Evolutionary conservation across 2,329 filamentous ascomycete species (phyloP).

Genomic region (Scedosporium boydii): DNA sequence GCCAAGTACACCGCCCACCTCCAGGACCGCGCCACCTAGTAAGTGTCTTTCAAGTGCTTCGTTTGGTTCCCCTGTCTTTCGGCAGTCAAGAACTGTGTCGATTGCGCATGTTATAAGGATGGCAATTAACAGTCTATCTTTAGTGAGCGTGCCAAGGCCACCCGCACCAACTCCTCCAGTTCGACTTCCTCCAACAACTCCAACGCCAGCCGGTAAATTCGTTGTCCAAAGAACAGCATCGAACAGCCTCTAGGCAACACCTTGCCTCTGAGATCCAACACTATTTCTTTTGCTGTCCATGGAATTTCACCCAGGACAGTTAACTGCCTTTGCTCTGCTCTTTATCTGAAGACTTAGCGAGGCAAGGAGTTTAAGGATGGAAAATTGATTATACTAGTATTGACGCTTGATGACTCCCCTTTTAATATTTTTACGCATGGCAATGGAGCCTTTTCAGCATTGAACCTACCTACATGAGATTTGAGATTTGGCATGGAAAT

Average conservation of each 20-base stretch:
- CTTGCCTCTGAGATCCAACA: not conserved
- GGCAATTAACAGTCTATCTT: not conserved
- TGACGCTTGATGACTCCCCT: not conserved
- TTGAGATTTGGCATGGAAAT: not conserved
- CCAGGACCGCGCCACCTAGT: conserved; percentile 35
- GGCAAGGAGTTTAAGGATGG: not conserved
- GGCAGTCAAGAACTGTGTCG: too few relatives aligned
- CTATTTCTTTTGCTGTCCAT: not conserved
- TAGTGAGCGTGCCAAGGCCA: conserved; percentile 31
- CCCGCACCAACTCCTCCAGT: conserved; percentile 22
- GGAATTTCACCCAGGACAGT: not conserved
- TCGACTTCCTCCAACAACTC: conserved; percentile 22
- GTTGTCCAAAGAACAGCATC: not conserved
- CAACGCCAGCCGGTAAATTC: not conserved
- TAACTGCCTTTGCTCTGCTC: not conserved
- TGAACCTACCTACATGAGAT: not conserved
- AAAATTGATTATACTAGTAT: conserved; percentile 3
- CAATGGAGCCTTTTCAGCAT: not conserved
- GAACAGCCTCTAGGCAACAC: conserved; percentile 8
- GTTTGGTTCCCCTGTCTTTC: not conserved
- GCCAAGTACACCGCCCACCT: conserved; percentile 29
- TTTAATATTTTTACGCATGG: not conserved
- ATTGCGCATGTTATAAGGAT: too few relatives aligned
- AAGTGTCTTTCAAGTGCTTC: conserved; percentile 15
- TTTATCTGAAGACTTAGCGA: not conserved